These are phyloP conservation scores for Dendrobium huoshanense DNA, from an alignment of 106 monocot genomes.

Conservation along the genomic window DNA sequence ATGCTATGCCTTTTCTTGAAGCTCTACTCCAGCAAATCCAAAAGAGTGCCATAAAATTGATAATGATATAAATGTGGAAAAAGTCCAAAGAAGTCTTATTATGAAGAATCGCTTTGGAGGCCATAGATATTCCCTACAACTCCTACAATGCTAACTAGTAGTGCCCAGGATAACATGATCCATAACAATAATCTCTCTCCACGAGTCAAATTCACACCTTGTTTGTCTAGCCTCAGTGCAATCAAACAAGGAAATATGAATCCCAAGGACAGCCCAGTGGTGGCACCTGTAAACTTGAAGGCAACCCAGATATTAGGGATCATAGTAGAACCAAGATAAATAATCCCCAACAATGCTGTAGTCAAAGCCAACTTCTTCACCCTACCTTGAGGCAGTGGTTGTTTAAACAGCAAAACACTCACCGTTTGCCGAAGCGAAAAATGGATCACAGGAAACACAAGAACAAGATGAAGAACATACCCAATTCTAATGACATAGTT, in stretches of 20 bases:
- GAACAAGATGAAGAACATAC: slow-evolving; percentile 76
- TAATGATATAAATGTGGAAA: not conserved
- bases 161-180: slow-evolving; percentile 59
- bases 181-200: slow-evolving; percentile 45
- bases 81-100: not conserved
- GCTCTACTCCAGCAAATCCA: not conserved
- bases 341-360: slow-evolving; percentile 34
- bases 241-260: slow-evolving; percentile 82
- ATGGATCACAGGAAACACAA: slow-evolving; percentile 82
- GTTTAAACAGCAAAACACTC: slow-evolving; percentile 38
- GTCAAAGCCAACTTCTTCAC: slow-evolving; percentile 49
- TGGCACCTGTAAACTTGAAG: slow-evolving; percentile 89
- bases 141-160: slow-evolving; percentile 57
- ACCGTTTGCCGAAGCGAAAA: slow-evolving; percentile 81
- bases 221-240: slow-evolving; percentile 58
- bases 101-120: slow-evolving; percentile 31
- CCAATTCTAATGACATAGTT: slow-evolving; percentile 74
- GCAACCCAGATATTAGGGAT: slow-evolving; percentile 91
- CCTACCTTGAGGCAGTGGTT: slow-evolving; percentile 20
- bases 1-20: not conserved
- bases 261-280: slow-evolving; percentile 63
- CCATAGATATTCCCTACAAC: slow-evolving; percentile 63
- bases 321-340: slow-evolving; percentile 66
- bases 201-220: slow-evolving; percentile 25
- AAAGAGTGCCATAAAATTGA: not conserved